phyloP scores from a whole-genome alignment of 805 yeast species.

The Barnettozyma vustinii region DNA sequence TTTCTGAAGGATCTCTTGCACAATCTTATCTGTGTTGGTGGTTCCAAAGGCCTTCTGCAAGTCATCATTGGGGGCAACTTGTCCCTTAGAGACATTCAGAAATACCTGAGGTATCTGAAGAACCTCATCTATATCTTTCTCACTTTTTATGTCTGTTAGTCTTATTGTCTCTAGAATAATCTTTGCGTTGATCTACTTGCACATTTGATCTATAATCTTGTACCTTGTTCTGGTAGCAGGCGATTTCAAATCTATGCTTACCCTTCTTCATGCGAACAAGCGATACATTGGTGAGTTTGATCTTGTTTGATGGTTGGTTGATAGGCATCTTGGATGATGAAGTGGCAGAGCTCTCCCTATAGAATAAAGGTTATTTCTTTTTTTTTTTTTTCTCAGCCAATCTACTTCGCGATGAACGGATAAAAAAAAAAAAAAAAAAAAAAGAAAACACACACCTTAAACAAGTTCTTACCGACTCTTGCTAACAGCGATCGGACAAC shows the following conservation, averaged over 20 bases:
- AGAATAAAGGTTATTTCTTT: background rate
- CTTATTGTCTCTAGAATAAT: background rate
- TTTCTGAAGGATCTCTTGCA: conserved; percentile 75
- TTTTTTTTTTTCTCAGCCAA: background rate
- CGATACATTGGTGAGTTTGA: conserved; percentile 89
- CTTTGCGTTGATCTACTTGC: conserved; percentile 24
- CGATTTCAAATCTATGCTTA: conserved; percentile 87
- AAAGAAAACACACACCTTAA: background rate
- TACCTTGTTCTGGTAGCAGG: conserved; percentile 94
- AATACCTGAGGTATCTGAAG: conserved; percentile 95
- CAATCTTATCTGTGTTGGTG: conserved; percentile 66
- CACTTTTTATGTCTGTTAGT: conserved; percentile 31
- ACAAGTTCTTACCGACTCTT: background rate
- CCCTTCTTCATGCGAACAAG: conserved; percentile 88
- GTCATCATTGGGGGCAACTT: conserved; percentile 85
- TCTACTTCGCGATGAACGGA: too few relatives aligned
- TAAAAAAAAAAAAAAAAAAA: too few relatives aligned
- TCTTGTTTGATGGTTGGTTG: conserved; percentile 85
- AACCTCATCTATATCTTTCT: conserved; percentile 92
- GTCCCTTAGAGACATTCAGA: conserved; percentile 89
- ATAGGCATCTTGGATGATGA: conserved; percentile 41
- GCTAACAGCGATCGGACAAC: background rate
- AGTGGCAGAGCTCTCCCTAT: background rate
- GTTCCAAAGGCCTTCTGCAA: conserved; percentile 68
- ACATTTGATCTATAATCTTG: conserved; percentile 88